These are phyloP conservation scores for Dactylellina sp. DNA, from an alignment of 2,329 filamentous ascomycete species.

Conservation along the genomic window DNA sequence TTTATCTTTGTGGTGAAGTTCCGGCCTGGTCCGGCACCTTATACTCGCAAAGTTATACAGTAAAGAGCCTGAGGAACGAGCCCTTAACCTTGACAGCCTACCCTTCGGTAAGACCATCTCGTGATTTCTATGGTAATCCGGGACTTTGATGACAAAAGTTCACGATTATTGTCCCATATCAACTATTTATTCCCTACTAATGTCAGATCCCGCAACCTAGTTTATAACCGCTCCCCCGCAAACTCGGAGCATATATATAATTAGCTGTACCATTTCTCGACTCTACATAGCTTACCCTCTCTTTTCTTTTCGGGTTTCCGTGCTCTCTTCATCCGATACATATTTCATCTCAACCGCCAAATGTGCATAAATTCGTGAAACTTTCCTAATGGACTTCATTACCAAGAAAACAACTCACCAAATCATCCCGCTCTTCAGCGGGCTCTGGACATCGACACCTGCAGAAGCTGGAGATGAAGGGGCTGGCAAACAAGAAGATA, in stretches of 20 bases:
- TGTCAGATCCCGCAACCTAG: too few relatives aligned
- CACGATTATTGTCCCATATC: too few relatives aligned
- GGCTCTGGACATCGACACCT: constrained; percentile 39
- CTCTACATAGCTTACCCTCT: background rate
- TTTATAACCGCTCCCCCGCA: too few relatives aligned
- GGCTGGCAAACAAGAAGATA: background rate
- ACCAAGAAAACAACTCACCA: constrained; percentile 54
- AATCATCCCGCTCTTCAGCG: constrained; percentile 53
- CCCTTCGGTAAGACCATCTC: too few relatives aligned
- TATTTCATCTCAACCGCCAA: constrained; percentile 1
- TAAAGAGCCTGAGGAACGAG: too few relatives aligned
- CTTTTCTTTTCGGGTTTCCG: background rate
- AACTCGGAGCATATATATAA: too few relatives aligned
- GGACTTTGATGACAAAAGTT: too few relatives aligned
- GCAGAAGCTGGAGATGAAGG: constrained; percentile 24
- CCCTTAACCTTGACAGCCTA: too few relatives aligned
- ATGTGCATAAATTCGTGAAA: constrained; percentile 36
- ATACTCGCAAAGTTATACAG: background rate
- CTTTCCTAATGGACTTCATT: constrained; percentile 43
- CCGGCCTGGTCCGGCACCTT: constrained; percentile 24
- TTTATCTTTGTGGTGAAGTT: background rate
- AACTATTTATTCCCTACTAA: too few relatives aligned
- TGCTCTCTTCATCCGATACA: background rate
- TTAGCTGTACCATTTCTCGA: too few relatives aligned
- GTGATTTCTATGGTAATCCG: too few relatives aligned